phyloP scores from a whole-genome alignment of 1,284 basidiomycete genomes.

The Boletus mariae region DNA sequence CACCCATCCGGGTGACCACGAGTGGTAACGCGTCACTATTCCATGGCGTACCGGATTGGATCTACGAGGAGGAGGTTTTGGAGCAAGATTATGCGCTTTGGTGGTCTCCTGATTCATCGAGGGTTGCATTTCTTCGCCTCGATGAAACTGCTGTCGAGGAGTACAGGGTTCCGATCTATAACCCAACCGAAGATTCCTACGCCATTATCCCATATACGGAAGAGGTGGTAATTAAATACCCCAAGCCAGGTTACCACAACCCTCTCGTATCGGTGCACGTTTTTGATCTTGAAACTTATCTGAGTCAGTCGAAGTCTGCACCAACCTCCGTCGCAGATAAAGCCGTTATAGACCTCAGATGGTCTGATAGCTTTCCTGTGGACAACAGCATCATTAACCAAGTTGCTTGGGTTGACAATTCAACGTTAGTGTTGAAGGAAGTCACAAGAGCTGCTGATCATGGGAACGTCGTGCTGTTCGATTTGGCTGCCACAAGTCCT shows the following conservation, averaged over 20 bases:
- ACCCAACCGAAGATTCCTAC: constrained; percentile 67
- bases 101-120: constrained; percentile 85
- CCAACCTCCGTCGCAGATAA: constrained; percentile 38
- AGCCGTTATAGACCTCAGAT: constrained; percentile 58
- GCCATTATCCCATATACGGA: constrained; percentile 77
- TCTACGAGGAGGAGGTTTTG: constrained; percentile 94
- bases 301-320: constrained; percentile 34
- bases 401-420: constrained; percentile 81
- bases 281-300: constrained; percentile 63
- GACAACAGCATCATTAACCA: constrained; percentile 77
- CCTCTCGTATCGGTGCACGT: constrained; percentile 84
- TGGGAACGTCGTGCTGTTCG: constrained; percentile 77
- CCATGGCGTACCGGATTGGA: constrained; percentile 96
- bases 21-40: constrained; percentile 84
- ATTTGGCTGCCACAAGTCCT: constrained; percentile 39
- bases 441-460: constrained; percentile 79
- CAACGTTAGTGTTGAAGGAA: constrained; percentile 81
- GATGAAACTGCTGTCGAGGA: constrained; percentile 88
- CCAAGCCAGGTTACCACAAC: constrained; percentile 89
- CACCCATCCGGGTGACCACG: constrained; percentile 75
- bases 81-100: constrained; percentile 73
- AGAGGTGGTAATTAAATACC: constrained; percentile 82
- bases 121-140: constrained; percentile 81
- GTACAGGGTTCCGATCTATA: constrained; percentile 89
- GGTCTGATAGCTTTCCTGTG: constrained; percentile 55